Conservation (phyloP, 2,329 filamentous ascomycete species). For the Ophiocordyceps camponoti-floridani region DNA sequence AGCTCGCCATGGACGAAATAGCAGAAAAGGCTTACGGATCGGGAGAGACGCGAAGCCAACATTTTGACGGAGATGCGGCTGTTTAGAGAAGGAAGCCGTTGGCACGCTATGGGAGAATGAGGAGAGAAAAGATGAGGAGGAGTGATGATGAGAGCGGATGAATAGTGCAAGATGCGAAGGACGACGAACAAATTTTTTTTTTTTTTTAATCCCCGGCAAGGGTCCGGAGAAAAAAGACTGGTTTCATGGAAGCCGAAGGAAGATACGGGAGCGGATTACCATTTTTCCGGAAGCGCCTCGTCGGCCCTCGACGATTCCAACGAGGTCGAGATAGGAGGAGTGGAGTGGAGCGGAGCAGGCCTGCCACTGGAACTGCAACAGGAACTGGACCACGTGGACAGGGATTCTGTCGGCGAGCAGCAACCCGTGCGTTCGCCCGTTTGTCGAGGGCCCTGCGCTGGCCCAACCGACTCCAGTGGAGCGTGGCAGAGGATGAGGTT, state of each 20-base stretch:
- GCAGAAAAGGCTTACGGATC: constrained; percentile 58
- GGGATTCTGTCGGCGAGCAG: neutral
- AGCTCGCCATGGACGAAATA: constrained; percentile 52
- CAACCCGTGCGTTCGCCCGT: neutral
- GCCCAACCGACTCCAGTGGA: too few relatives aligned
- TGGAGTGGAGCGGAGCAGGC: neutral
- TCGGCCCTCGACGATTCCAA: neutral
- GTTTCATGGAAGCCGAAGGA: constrained; percentile 24
- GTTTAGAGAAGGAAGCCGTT: constrained; percentile 4
- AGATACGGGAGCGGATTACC: constrained; percentile 4
- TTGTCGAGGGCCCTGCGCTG: neutral
- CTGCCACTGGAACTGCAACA: neutral
- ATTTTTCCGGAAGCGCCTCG: neutral
- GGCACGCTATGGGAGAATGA: constrained; percentile 1
- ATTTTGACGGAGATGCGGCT: constrained; percentile 29
- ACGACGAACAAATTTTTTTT: constrained; percentile 16
- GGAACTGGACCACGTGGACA: neutral
- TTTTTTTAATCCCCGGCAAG: neutral
- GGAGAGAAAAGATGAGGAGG: constrained; percentile 4
- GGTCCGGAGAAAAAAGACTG: constrained; percentile 11
- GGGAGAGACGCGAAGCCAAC: constrained; percentile 53
- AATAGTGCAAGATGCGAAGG: constrained; percentile 11
- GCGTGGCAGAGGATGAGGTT: too few relatives aligned
- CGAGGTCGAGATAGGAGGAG: too few relatives aligned
- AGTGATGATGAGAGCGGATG: constrained; percentile 7